Evolutionary conservation across 257 asterid genomes (phyloP).

Genomic region (Capsicum baccatum): DNA sequence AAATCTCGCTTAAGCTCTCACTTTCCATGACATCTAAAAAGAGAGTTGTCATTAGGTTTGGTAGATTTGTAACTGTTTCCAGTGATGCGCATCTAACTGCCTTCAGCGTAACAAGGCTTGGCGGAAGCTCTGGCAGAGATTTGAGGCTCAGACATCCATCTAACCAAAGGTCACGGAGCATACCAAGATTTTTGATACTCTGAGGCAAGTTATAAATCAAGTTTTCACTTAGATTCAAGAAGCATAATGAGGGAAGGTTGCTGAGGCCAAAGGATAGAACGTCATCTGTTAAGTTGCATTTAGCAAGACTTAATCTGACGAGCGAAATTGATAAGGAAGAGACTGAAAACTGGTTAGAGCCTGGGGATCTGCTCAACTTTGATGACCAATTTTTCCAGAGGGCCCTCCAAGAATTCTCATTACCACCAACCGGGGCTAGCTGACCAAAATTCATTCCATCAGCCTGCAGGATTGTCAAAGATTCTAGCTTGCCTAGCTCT

Average conservation of each 20-base stretch:
- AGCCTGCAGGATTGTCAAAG: conserved; percentile 28
- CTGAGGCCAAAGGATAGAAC: conserved; percentile 23
- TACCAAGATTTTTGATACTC: conserved; percentile 24
- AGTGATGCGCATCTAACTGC: conserved; percentile 28
- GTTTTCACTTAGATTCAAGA: conserved; percentile 35
- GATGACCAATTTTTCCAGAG: conserved; percentile 25
- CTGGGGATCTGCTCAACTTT: conserved; percentile 9
- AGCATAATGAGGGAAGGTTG: conserved; percentile 24
- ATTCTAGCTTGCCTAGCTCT: conserved; percentile 30
- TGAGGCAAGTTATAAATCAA: conserved; percentile 24
- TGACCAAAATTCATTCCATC: conserved; percentile 26
- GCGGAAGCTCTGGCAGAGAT: conserved; percentile 34
- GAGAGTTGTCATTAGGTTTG: conserved; percentile 30
- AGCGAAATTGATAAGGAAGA: conserved; percentile 31
- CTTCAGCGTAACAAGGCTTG: conserved; percentile 19
- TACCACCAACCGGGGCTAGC: not conserved
- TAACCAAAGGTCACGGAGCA: conserved; percentile 34
- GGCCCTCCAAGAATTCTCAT: not conserved
- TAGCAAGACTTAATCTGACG: conserved; percentile 32
- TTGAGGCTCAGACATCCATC: conserved; percentile 25
- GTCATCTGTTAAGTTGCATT: conserved; percentile 30
- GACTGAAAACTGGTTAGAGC: conserved; percentile 16
- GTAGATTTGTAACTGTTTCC: conserved; percentile 33
- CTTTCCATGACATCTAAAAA: conserved; percentile 25
- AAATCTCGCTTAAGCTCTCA: conserved; percentile 28